A percentile compares a stretch with the other conserved stretches of the same genome.
Conservation (phyloP, 805 yeast genomes). For the Naumovozyma dairenensis region DNA sequence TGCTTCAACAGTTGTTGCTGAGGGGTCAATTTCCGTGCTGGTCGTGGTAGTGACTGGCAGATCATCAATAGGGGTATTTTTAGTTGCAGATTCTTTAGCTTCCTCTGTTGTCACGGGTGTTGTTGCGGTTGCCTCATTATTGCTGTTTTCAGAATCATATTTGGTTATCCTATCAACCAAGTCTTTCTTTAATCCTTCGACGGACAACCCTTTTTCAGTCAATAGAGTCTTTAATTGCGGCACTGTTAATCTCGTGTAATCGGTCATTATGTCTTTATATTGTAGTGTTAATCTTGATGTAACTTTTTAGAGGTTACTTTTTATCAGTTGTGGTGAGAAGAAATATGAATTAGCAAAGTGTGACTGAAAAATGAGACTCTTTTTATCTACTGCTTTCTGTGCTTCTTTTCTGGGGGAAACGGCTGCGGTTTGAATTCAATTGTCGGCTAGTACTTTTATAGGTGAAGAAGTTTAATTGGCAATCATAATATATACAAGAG, state of each 20-base stretch:
- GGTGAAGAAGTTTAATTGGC: too few relatives aligned
- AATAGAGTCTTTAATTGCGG: slow-evolving; percentile 75
- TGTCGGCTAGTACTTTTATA: too few relatives aligned
- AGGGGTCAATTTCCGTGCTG: slow-evolving; percentile 1
- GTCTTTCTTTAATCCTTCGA: slow-evolving; percentile 75
- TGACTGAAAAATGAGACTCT: too few relatives aligned
- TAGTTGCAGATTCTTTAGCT: neutral
- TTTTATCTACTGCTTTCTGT: too few relatives aligned
- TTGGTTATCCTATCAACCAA: slow-evolving; percentile 44
- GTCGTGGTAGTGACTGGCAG: slow-evolving; percentile 1
- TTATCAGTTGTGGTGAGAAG: neutral
- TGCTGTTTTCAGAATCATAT: slow-evolving; percentile 13
- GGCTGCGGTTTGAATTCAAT: too few relatives aligned
- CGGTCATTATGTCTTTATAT: slow-evolving; percentile 36
- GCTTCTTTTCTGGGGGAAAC: too few relatives aligned
- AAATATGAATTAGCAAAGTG: neutral
- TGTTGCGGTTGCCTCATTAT: slow-evolving; percentile 5
- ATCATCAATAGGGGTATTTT: neutral
- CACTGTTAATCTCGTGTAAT: slow-evolving; percentile 61
- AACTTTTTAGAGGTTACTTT: too few relatives aligned
- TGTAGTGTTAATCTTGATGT: neutral
- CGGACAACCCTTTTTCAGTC: slow-evolving; percentile 55
- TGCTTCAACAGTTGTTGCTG: slow-evolving; percentile 1
- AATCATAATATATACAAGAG: too few relatives aligned
- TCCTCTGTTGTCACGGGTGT: slow-evolving; percentile 1